A percentile compares a stretch with the other conserved stretches of the same genome.
phyloP scores from a whole-genome alignment of 305 asterid genomes.

The Fraxinus paxiana region DNA sequence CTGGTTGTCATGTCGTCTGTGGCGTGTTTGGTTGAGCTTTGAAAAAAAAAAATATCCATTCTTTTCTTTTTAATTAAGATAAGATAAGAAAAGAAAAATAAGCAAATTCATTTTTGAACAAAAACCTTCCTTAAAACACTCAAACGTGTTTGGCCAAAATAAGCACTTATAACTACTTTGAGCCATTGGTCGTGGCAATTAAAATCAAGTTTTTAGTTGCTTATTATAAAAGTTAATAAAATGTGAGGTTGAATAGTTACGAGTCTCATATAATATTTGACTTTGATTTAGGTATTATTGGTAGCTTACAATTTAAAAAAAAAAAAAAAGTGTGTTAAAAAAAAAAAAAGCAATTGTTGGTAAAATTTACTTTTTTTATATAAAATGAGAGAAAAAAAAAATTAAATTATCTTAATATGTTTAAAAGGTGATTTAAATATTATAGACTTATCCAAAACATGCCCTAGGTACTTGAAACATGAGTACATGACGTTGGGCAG shows the following conservation, averaged over 20 bases:
- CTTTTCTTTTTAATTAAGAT: too few relatives aligned
- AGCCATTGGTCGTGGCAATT: background rate
- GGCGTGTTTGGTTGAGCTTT: background rate
- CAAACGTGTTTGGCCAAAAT: background rate
- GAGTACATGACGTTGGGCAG: conserved; percentile 18
- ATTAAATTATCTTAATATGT: background rate
- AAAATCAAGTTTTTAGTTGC: too few relatives aligned
- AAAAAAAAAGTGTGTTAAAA: too few relatives aligned
- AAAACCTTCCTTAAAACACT: too few relatives aligned
- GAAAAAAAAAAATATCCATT: background rate
- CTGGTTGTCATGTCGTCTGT: background rate
- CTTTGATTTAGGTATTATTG: too few relatives aligned
- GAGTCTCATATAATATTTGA: too few relatives aligned
- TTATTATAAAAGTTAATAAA: too few relatives aligned
- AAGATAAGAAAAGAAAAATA: too few relatives aligned
- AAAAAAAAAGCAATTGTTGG: background rate
- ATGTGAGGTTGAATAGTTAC: background rate
- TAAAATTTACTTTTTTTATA: too few relatives aligned
- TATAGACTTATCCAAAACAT: conserved; percentile 14
- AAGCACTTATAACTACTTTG: background rate
- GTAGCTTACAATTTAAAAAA: too few relatives aligned
- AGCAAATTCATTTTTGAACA: background rate
- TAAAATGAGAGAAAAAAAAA: background rate
- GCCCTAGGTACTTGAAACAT: conserved; percentile 7
- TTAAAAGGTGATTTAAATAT: background rate